phyloP scores from a whole-genome alignment of 2,329 filamentous ascomycete genomes.

The Fusarium liriodendri region DNA sequence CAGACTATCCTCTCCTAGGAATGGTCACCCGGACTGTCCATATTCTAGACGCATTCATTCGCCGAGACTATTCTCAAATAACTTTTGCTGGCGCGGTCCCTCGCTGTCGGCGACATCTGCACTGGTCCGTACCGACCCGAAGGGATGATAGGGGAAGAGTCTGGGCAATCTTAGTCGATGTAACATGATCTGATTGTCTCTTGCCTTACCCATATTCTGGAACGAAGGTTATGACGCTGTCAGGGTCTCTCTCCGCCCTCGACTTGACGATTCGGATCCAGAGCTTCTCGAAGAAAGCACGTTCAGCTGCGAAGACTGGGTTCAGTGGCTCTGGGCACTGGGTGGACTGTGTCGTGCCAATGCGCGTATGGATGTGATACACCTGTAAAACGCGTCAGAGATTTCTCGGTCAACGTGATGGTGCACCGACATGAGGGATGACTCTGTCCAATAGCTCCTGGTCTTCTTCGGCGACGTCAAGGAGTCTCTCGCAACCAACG shows the following conservation, averaged over 20 bases:
- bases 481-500: not conserved
- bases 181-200: not conserved
- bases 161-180: conserved; percentile 17
- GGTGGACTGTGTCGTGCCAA: conserved; percentile 51
- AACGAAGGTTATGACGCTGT: not conserved
- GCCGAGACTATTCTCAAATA: conserved; percentile 30
- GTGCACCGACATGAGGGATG: not conserved
- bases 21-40: not conserved
- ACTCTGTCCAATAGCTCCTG: not conserved
- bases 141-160: conserved; percentile 43
- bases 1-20: not conserved
- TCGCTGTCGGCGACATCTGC: conserved; percentile 43
- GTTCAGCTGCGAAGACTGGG: conserved; percentile 43
- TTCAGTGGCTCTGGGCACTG: conserved; percentile 51
- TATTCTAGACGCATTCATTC: not conserved
- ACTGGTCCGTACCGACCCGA: conserved; percentile 25
- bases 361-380: conserved; percentile 49
- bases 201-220: not conserved
- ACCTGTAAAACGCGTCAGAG: conserved; percentile 36
- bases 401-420: not conserved
- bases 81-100: conserved; percentile 32
- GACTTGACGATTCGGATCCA: conserved; percentile 22
- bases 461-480: not conserved
- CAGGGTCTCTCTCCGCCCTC: not conserved
- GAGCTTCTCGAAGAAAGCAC: conserved; percentile 47